phyloP scores from a whole-genome alignment of 2,329 filamentous ascomycete genomes.

The Colletotrichum sp. region DNA sequence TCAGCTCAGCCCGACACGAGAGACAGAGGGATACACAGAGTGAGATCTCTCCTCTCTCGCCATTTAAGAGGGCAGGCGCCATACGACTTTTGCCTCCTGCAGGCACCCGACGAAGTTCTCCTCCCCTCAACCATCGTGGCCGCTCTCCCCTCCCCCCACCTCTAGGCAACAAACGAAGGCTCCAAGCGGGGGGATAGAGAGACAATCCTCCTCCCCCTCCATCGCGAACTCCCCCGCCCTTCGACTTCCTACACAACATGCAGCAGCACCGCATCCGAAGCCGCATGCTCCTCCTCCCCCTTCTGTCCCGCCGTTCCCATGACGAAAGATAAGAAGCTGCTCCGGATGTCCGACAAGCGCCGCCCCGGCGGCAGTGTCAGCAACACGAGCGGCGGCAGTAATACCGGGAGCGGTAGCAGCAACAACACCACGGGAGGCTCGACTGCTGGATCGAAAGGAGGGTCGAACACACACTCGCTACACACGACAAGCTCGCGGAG shows the following conservation, averaged over 20 bases:
- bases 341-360: constrained; percentile 43
- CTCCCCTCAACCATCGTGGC: neutral
- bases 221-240: neutral
- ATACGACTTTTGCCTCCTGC: neutral
- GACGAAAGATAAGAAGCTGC: constrained; percentile 24
- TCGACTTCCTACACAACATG: constrained; percentile 14
- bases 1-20: neutral
- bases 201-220: neutral
- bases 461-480: constrained; percentile 28
- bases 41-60: neutral
- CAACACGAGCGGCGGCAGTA: constrained; percentile 24
- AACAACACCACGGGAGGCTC: neutral
- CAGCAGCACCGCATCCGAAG: constrained; percentile 7
- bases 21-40: neutral
- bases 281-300: neutral
- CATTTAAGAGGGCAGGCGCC: neutral
- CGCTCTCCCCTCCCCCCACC: neutral
- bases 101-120: neutral
- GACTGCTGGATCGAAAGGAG: neutral
- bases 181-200: neutral
- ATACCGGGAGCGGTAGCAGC: constrained; percentile 27
- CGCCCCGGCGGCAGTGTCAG: constrained; percentile 33
- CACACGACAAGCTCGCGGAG: constrained; percentile 30
- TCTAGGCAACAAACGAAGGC: neutral
- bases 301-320: constrained; percentile 12